Evolutionary conservation across 768 basidiomycete species (phyloP), one percentile per base, ranked within the genome.

Genomic region (Chiua virens): DNA sequence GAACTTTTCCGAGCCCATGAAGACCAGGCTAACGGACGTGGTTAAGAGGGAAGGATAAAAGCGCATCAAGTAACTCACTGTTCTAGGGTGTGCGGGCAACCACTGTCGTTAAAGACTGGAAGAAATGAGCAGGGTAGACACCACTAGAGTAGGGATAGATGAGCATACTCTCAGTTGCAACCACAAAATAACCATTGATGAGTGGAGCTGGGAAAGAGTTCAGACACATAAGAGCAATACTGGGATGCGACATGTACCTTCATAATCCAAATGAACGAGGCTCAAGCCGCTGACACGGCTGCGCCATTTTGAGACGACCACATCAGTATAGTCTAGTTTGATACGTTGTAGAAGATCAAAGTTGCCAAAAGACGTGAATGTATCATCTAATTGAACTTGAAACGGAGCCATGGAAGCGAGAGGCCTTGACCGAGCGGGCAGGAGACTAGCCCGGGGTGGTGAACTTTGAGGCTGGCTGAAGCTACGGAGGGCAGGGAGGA

Each of bases 1-100:
- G 64, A 93, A 98, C 60, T 89, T 86, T 63, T 96, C 86, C 0
- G 93, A 96, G 6, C 97, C 97, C 79, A 98, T 89, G 66, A 98
- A 98, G 27, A 98, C 83, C 53, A 96, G 71, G 68, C 89, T 92
- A 54, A 18, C 15, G 9, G 18, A 40, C 28, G 28, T 49, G 43
- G 25, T n/a, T 55, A 25, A 38, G 55, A 47, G 54, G 42, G 6
- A 34, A 3, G 25, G 15, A 44, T 36, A 5, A 45, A 34, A 17
- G 45, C 20, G 17, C 21, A 28, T 34, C 34, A 32, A 32, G 30
- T 28, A 32, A 74, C 87, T 64, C 64, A 92, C 91, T 98, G 95
- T 72, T 98, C 96, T 35, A 98, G 74, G 1, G 96, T 98, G 69
- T 98, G 96, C 4, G 96, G 96, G 61, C 95, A 89, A 50, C 96